phyloP scores from a whole-genome alignment of 768 basidiomycete genomes.

The Calocybe cyanea region DNA sequence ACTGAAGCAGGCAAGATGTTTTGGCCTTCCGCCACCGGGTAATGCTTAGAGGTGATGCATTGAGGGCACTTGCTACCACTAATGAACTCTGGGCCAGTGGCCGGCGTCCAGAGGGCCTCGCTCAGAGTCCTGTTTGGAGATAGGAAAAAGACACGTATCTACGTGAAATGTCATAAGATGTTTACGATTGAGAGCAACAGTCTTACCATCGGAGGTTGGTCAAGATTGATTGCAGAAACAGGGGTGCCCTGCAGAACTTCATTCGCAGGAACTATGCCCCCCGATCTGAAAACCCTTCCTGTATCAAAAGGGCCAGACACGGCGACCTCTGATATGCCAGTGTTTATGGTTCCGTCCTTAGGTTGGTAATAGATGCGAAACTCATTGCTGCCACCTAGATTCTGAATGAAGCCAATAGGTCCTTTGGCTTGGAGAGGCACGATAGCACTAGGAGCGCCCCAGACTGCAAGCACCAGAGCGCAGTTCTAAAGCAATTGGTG shows the following conservation, averaged over 20 bases:
- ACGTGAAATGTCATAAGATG: not conserved
- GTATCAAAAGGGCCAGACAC: not conserved
- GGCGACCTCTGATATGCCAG: not conserved
- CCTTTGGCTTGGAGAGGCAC: not conserved
- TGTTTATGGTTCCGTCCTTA: not conserved
- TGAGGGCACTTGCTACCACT: not conserved
- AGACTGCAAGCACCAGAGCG: not conserved
- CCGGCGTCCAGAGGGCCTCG: not conserved
- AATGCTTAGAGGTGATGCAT: no score
- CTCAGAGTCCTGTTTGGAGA: not conserved
- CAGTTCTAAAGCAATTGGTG: not conserved
- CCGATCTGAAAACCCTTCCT: not conserved
- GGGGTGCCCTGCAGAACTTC: not conserved
- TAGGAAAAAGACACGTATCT: slow-evolving; percentile 6
- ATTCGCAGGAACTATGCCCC: not conserved
- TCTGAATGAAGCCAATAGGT: not conserved
- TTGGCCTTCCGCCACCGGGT: no score
- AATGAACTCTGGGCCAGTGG: not conserved
- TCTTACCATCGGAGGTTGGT: no score
- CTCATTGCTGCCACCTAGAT: slow-evolving; percentile 1
- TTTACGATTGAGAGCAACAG: no score
- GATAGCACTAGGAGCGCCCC: not conserved
- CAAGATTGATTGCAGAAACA: slow-evolving; percentile 2
- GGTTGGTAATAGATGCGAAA: slow-evolving; percentile 4
- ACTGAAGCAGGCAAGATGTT: no score